Evolutionary conservation across 306 rosid species (phyloP), one percentile per base, ranked within the genome.

Genomic region (Cajanus cajan): DNA sequence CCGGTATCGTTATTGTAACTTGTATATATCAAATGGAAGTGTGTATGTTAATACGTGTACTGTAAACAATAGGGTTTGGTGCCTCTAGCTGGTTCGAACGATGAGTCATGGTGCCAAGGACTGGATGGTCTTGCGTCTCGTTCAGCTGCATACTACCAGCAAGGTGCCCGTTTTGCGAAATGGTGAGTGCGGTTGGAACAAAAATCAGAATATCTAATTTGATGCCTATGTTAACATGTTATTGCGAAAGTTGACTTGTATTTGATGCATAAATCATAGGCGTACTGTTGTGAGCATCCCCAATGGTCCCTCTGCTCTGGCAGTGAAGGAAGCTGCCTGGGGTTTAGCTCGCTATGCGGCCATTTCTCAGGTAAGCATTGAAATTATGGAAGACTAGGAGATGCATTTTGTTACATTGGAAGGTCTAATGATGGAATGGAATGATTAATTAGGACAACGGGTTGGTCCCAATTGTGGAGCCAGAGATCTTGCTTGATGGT

Each of bases 291-390:
- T 92, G 86, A 93, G 96, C 92, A 93, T 93, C 73, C 98, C 98
- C 89, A 93, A 92, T 5, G 98, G 98, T 69, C 98, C 98, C 85
- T 90, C 98, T 68, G 94, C 94, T 80, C 86, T 95, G 22, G 98
- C 98, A 4, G 98, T 95, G 7, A 82, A 82, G 82, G 86, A 82
- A 77, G 86, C 86, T n/a, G 82, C 86, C 10, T 82, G 86, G 86
- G 98, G 98, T 78, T 89, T 95, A 0, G 98, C 98, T 78, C 98
- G 98, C 86, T 95, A 95, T 66, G 98, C 98, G 40, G 90, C 98
- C 74, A 91, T 92, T 82, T 65, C 96, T 24, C 98, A 92, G 90
- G 98, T 92, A 65, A 85, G 86, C n/a, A n/a, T n/a, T n/a, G n/a
- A n/a, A n/a, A n/a, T n/a, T n/a, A n/a, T n/a, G n/a, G n/a, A n/a